A percentile compares a stretch with the other conserved stretches of the same genome.
Evolutionary conservation across 2,329 filamentous ascomycete genomes (phyloP).

Genomic region (Ilyonectria destructans): DNA sequence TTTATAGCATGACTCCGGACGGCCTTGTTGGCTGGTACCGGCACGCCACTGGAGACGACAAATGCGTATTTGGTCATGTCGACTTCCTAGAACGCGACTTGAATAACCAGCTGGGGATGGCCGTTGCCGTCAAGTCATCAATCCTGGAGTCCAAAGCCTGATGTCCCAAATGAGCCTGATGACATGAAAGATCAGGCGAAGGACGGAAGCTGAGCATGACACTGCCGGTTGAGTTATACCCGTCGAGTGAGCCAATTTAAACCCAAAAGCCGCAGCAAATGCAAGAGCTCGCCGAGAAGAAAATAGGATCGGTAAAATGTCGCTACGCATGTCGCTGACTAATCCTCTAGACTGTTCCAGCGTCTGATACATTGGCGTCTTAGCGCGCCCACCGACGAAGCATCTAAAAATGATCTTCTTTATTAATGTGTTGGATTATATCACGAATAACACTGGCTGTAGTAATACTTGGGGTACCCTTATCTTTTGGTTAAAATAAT

Average conservation of each 20-base stretch:
- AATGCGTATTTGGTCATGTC: constrained; percentile 11
- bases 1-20: constrained; percentile 7
- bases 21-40: constrained; percentile 4
- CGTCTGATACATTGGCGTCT: no score
- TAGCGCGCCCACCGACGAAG: no score
- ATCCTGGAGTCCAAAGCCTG: neutral
- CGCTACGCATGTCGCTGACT: neutral
- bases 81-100: constrained; percentile 1
- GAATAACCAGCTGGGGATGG: neutral
- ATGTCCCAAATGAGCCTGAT: neutral
- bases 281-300: neutral
- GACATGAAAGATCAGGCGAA: neutral
- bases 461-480: no score
- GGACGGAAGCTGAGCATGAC: neutral
- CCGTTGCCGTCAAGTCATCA: neutral
- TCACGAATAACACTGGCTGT: no score
- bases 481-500: no score
- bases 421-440: no score
- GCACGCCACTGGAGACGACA: constrained; percentile 6
- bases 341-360: neutral
- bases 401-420: no score
- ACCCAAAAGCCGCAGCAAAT: neutral
- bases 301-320: neutral
- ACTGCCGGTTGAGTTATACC: neutral
- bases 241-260: neutral